phyloP scores from a whole-genome alignment of 202 grass and related monocot genomes.

The Bolboschoenoplectus hybrid region DNA sequence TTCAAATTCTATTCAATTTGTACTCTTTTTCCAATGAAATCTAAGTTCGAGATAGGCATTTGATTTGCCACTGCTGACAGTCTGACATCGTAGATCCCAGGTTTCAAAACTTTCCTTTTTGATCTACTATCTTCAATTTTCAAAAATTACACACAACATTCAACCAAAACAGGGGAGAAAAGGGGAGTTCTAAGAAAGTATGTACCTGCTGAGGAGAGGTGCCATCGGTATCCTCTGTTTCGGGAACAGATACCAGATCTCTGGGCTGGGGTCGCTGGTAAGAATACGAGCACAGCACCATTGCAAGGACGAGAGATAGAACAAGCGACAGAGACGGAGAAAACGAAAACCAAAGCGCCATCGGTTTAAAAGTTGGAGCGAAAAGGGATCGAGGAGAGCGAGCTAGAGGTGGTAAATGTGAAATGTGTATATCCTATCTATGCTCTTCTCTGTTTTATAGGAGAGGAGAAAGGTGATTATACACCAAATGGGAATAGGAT shows the following conservation, averaged over 20 bases:
- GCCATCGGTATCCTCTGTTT: constrained; percentile 32
- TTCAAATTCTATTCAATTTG: neutral
- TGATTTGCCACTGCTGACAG: neutral
- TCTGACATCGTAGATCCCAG: neutral
- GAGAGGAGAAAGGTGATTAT: neutral
- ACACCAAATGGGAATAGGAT: neutral
- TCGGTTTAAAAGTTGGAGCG: neutral
- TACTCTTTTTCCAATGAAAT: neutral
- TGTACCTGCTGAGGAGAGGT: constrained; percentile 73
- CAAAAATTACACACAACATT: neutral
- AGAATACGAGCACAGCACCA: constrained; percentile 33
- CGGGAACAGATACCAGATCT: constrained; percentile 44
- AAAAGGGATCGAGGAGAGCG: constrained; percentile 33
- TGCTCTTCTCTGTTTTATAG: constrained; percentile 21
- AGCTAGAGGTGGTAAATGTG: neutral
- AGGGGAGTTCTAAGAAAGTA: neutral
- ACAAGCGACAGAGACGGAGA: neutral
- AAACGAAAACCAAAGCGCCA: neutral
- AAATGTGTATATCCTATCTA: neutral
- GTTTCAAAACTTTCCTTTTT: no score
- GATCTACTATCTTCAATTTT: neutral
- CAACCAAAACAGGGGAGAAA: neutral
- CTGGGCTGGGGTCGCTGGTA: constrained; percentile 65
- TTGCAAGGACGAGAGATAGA: constrained; percentile 2
- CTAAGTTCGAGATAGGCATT: neutral